phyloP scores from a whole-genome alignment of 176 grass and related monocot species.

The Carex kokanica region DNA sequence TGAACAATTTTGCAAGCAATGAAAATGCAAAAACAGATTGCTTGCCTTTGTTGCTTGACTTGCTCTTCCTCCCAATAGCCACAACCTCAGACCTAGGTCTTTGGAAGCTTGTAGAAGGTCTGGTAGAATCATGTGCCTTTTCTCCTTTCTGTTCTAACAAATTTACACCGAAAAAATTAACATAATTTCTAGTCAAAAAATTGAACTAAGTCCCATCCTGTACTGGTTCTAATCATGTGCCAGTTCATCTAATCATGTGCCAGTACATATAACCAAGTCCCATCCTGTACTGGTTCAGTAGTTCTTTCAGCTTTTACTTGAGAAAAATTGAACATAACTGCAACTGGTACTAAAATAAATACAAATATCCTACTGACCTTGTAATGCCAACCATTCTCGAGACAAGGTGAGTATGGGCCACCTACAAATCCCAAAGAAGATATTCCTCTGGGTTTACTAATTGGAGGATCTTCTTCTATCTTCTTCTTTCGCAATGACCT shows the following conservation, averaged over 20 bases:
- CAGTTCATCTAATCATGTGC: no score
- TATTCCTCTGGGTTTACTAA: not conserved
- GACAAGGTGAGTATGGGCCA: not conserved
- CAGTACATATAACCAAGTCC: not conserved
- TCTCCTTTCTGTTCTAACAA: slow-evolving; percentile 21
- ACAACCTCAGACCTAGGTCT: slow-evolving; percentile 16
- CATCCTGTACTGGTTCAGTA: not conserved
- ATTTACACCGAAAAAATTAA: not conserved
- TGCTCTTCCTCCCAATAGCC: not conserved
- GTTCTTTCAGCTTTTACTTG: not conserved
- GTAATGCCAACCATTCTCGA: not conserved
- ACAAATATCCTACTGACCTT: slow-evolving; percentile 5
- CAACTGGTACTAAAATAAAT: not conserved
- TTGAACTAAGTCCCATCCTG: not conserved
- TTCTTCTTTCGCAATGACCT: slow-evolving; percentile 5
- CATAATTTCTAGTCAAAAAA: not conserved
- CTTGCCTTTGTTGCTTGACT: slow-evolving; percentile 23
- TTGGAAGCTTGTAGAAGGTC: slow-evolving; percentile 6
- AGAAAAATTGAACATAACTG: not conserved
- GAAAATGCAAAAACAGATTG: slow-evolving; percentile 13
- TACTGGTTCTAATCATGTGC: not conserved
- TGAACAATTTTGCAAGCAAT: not conserved
- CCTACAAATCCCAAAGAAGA: not conserved
- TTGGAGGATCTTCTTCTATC: not conserved
- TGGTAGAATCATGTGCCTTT: not conserved